Evolutionary conservation across 2,329 filamentous ascomycete species (phyloP).

Genomic region (Paracamarosporium sp.): DNA sequence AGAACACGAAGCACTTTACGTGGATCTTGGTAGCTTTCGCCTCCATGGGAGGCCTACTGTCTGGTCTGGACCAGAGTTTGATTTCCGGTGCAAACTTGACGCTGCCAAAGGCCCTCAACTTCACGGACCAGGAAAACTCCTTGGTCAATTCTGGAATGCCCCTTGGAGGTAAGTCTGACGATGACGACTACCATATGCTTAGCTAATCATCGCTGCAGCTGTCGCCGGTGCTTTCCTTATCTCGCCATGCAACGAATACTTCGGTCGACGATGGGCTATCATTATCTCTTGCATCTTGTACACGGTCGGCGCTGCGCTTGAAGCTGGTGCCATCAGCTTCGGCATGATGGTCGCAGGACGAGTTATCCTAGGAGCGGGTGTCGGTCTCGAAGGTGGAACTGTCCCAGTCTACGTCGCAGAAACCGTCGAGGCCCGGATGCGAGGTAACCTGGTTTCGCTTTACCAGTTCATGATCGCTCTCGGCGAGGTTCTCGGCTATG

Average conservation of each 20-base stretch:
- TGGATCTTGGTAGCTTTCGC: conserved; percentile 73
- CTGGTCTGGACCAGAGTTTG: conserved; percentile 74
- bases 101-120: conserved; percentile 64
- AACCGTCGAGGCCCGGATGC: conserved; percentile 69
- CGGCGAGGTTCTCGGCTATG: conserved; percentile 76
- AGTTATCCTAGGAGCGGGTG: conserved; percentile 72
- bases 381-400: conserved; percentile 76
- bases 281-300: conserved; percentile 73
- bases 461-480: conserved; percentile 81
- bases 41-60: conserved; percentile 77
- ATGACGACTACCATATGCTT: conserved; percentile 4
- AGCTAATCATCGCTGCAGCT: conserved; percentile 46
- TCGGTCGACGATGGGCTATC: conserved; percentile 72
- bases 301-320: conserved; percentile 71
- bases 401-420: conserved; percentile 79
- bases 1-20: conserved; percentile 70
- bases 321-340: conserved; percentile 72
- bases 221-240: conserved; percentile 73
- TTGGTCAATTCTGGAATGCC: conserved; percentile 75
- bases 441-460: conserved; percentile 75
- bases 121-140: conserved; percentile 64
- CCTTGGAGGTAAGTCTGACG: conserved; percentile 55
- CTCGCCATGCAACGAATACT: conserved; percentile 70
- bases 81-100: conserved; percentile 75
- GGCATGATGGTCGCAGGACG: conserved; percentile 74